These are phyloP conservation scores for Neoboletus brunneissimus DNA, from an alignment of 768 basidiomycete genomes.

Conservation along the genomic window DNA sequence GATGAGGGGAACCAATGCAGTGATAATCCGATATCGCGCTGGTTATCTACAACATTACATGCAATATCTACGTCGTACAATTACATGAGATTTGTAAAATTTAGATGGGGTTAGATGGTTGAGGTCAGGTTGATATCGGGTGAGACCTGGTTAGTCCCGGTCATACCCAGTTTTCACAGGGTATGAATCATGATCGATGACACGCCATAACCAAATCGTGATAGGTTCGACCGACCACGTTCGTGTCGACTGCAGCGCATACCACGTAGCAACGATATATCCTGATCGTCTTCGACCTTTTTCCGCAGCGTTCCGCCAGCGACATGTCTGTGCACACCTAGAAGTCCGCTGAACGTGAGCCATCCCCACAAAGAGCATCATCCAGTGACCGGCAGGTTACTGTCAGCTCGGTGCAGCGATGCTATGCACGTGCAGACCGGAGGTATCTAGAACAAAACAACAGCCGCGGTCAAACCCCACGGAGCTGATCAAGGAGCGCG, in stretches of 20 bases:
- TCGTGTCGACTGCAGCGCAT: neutral
- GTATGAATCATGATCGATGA: too few relatives aligned
- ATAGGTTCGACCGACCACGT: neutral
- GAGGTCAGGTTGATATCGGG: too few relatives aligned
- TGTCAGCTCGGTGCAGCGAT: neutral
- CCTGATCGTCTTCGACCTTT: neutral
- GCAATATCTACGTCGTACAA: too few relatives aligned
- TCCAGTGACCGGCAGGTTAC: neutral
- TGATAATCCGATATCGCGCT: too few relatives aligned
- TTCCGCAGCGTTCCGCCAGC: neutral
- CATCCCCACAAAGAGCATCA: neutral
- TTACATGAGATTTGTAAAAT: too few relatives aligned
- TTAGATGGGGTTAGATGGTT: too few relatives aligned
- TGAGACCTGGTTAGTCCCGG: too few relatives aligned
- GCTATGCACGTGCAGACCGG: conserved; percentile 1
- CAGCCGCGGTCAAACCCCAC: neutral
- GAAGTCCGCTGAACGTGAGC: neutral
- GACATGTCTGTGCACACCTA: neutral
- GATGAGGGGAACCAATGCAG: too few relatives aligned
- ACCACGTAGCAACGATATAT: too few relatives aligned
- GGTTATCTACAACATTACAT: too few relatives aligned
- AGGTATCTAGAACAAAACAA: neutral
- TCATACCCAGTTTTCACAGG: too few relatives aligned
- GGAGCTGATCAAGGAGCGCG: neutral
- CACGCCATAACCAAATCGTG: neutral